These are phyloP conservation scores for Leccinellum luteum DNA, from an alignment of 768 basidiomycete genomes.

Conservation along the genomic window DNA sequence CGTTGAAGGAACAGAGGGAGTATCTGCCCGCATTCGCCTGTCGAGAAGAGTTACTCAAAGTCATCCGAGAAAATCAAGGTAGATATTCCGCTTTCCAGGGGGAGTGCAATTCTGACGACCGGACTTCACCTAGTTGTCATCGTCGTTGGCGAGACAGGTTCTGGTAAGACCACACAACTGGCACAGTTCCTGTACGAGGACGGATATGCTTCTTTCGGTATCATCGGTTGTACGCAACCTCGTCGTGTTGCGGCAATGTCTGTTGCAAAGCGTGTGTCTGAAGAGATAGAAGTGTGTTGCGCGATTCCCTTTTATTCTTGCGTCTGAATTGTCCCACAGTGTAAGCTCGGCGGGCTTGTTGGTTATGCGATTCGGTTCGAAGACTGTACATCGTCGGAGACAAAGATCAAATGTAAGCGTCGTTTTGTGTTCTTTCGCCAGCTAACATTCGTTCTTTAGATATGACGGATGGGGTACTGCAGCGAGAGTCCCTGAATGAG, in stretches of 20 bases:
- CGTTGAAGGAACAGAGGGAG: conserved; percentile 92
- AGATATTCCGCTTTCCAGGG: conserved; percentile 2
- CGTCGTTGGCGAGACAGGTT: conserved; percentile 99
- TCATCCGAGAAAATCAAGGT: conserved; percentile 96
- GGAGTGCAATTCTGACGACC: neutral
- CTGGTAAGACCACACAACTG: conserved; percentile 97
- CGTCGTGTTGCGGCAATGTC: conserved; percentile 99
- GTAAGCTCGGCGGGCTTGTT: conserved; percentile 85
- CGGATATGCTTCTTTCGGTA: conserved; percentile 85
- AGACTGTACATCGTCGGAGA: conserved; percentile 91
- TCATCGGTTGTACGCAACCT: conserved; percentile 97
- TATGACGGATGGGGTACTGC: conserved; percentile 98
- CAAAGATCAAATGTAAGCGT: conserved; percentile 91
- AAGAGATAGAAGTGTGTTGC: conserved; percentile 89
- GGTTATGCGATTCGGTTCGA: conserved; percentile 99
- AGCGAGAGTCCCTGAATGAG: conserved; percentile 97
- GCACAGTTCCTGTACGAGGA: conserved; percentile 96
- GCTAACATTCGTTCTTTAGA: conserved; percentile 44
- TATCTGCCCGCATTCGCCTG: conserved; percentile 98
- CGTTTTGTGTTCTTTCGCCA: neutral
- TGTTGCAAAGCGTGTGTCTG: conserved; percentile 99
- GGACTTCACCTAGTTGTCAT: conserved; percentile 62
- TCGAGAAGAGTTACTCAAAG: conserved; percentile 85
- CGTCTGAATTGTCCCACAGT: conserved; percentile 40
- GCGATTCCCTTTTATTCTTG: neutral